Percentiles rank a stretch among this genome's conserved stretches.
These are phyloP conservation scores for Hysterium pulicare DNA, from an alignment of 2,329 filamentous ascomycete species.

Conservation along the genomic window DNA sequence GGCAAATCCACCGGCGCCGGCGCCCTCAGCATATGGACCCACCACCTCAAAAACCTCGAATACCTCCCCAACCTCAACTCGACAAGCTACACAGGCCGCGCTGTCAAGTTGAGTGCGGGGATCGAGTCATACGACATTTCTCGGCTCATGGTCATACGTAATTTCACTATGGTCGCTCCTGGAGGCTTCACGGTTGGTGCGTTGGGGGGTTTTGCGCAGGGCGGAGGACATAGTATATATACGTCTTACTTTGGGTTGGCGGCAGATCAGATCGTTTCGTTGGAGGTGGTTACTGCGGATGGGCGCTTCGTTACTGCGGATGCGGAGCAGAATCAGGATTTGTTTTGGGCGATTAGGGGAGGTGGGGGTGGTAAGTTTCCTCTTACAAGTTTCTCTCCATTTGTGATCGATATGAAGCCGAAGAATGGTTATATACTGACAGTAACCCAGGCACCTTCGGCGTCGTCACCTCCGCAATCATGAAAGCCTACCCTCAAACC, in stretches of 20 bases:
- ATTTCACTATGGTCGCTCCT: constrained; percentile 50
- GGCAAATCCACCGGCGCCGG: constrained; percentile 17
- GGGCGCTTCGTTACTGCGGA: constrained; percentile 18
- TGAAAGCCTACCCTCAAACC: constrained; percentile 34
- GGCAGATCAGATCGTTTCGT: constrained; percentile 20
- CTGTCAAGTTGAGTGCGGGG: constrained; percentile 52
- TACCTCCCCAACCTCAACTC: constrained; percentile 17
- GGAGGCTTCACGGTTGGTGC: constrained; percentile 53
- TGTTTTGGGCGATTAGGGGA: constrained; percentile 26
- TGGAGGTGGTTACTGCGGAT: constrained; percentile 18
- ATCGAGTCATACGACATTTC: constrained; percentile 50
- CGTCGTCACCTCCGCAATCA: constrained; percentile 22
- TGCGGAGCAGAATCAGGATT: constrained; percentile 14
- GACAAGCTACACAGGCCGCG: constrained; percentile 16
- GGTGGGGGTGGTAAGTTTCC: constrained; percentile 22
- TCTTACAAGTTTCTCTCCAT: not conserved
- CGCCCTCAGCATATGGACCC: constrained; percentile 19
- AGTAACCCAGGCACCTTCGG: constrained; percentile 26
- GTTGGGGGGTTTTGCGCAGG: constrained; percentile 35
- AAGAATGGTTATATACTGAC: too few species aligned
- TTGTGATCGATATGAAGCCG: too few species aligned
- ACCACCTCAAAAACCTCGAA: constrained; percentile 17
- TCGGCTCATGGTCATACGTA: constrained; percentile 40
- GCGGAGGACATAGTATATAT: constrained; percentile 53
- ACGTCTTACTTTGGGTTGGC: constrained; percentile 39